Evolutionary conservation across 2,329 filamentous ascomycete genomes (phyloP).

Genomic region (Exophiala dermatitidis): DNA sequence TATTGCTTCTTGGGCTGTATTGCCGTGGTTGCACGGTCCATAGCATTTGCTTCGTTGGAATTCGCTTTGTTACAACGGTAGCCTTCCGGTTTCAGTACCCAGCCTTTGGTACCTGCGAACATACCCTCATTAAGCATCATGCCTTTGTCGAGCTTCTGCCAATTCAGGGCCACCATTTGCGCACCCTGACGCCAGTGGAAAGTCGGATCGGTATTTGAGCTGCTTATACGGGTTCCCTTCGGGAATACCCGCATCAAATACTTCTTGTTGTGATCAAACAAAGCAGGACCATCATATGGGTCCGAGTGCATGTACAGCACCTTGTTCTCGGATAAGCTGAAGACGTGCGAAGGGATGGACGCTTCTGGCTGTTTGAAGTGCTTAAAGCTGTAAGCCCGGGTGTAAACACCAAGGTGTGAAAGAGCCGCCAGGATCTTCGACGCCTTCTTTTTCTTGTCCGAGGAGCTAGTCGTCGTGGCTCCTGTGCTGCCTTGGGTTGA

Average conservation of each 20-base stretch:
- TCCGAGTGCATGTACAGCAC: conserved; percentile 57
- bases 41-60: neutral
- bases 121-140: conserved; percentile 96
- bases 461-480: conserved; percentile 7
- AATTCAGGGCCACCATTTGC: conserved; percentile 88
- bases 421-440: conserved; percentile 64
- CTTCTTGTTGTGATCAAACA: conserved; percentile 75
- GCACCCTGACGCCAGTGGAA: conserved; percentile 83
- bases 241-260: conserved; percentile 87
- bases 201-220: conserved; percentile 78
- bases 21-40: conserved; percentile 17
- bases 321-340: conserved; percentile 56
- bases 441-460: conserved; percentile 40
- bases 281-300: conserved; percentile 45
- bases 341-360: conserved; percentile 54
- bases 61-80: conserved; percentile 48
- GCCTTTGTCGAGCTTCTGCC: conserved; percentile 82
- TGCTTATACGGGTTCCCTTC: conserved; percentile 70
- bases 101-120: conserved; percentile 75
- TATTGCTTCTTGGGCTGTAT: conserved; percentile 45
- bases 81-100: conserved; percentile 74
- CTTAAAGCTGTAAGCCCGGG: conserved; percentile 73
- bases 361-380: conserved; percentile 59
- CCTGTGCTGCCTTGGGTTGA: conserved; percentile 35
- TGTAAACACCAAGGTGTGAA: conserved; percentile 73